These are phyloP conservation scores for Panicum hallii DNA, from an alignment of 202 grass and related monocot genomes.

Conservation along the genomic window DNA sequence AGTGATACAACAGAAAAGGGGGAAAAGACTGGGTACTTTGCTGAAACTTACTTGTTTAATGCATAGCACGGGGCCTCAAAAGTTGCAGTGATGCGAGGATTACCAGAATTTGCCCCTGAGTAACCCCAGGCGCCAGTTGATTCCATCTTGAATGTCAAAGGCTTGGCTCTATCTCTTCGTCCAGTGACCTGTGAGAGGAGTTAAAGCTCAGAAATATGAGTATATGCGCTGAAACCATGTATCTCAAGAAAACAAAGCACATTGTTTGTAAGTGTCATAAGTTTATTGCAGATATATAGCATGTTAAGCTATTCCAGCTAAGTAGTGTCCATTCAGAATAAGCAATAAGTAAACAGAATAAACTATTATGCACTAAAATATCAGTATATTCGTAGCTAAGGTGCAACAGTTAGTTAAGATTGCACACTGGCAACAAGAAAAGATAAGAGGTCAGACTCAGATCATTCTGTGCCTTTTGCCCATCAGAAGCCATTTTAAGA, in stretches of 20 bases:
- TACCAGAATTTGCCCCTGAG: constrained; percentile 83
- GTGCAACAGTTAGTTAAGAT: neutral
- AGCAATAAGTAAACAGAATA: no score
- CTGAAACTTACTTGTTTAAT: constrained; percentile 84
- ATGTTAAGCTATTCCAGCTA: neutral
- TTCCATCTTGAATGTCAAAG: constrained; percentile 95
- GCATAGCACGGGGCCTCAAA: constrained; percentile 94
- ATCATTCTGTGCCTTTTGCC: neutral
- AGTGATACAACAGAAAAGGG: neutral
- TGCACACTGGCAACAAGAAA: neutral
- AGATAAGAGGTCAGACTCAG: neutral
- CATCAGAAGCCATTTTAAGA: constrained; percentile 8
- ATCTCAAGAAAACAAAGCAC: constrained; percentile 23
- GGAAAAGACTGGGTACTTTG: neutral
- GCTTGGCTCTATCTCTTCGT: constrained; percentile 88
- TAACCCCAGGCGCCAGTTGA: constrained; percentile 93
- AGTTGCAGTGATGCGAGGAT: constrained; percentile 80
- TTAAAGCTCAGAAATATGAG: constrained; percentile 30
- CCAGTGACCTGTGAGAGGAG: constrained; percentile 76
- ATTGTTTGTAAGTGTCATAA: neutral
- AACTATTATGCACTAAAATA: neutral
- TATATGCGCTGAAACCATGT: neutral
- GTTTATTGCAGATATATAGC: neutral
- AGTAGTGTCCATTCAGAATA: no score
- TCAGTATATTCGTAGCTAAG: neutral